These are phyloP conservation scores for Psophocarpus tetragonolobus DNA, from an alignment of 306 rosid genomes.

Conservation along the genomic window DNA sequence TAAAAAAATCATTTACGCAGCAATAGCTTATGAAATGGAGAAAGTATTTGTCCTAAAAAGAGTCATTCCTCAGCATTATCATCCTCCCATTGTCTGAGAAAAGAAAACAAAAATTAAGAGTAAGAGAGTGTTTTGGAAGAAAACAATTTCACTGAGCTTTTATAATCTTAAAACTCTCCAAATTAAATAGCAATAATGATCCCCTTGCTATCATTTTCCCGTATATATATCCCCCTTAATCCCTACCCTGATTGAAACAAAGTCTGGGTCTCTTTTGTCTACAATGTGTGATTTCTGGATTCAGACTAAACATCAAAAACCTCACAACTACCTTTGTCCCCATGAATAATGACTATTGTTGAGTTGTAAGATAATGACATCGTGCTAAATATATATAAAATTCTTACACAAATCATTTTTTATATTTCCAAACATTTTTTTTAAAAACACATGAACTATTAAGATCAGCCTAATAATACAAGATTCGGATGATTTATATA, in stretches of 20 bases:
- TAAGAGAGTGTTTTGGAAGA: background rate
- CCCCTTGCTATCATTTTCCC: background rate
- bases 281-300: background rate
- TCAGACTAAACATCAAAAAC: background rate
- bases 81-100: background rate
- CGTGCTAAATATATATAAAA: background rate
- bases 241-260: background rate
- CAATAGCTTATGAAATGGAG: too few species aligned
- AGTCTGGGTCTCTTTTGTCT: background rate
- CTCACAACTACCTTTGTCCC: slow-evolving; percentile 16
- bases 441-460: too few species aligned
- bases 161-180: background rate
- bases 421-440: background rate
- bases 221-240: background rate
- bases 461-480: too few species aligned
- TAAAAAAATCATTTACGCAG: too few species aligned
- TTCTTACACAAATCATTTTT: background rate
- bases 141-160: background rate
- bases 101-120: background rate
- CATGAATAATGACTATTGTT: background rate
- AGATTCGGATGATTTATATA: too few species aligned
- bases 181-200: background rate
- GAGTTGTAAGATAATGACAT: slow-evolving; percentile 14
- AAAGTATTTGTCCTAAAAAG: background rate
- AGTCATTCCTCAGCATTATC: background rate